Conservation (phyloP, 108 stramenopile genomes). For the Schizochytrium sp. region DNA sequence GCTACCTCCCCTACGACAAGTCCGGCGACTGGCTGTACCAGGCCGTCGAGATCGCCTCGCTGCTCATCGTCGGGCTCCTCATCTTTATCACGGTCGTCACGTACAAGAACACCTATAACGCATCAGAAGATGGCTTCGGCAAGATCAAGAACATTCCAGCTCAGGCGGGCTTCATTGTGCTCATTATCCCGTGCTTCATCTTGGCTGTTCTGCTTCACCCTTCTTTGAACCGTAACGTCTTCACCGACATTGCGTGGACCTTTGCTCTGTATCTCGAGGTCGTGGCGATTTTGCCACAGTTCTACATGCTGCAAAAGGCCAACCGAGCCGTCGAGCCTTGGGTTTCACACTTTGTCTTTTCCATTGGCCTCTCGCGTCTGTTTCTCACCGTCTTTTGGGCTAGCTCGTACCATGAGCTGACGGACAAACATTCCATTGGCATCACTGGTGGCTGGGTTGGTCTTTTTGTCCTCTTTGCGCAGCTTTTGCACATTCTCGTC, state of each 20-base stretch:
- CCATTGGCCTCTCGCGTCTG: conserved; percentile 63
- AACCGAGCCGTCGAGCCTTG: conserved; percentile 63
- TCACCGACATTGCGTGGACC: conserved; percentile 93
- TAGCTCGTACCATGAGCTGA: conserved; percentile 91
- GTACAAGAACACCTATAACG: conserved; percentile 74
- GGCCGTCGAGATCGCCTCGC: conserved; percentile 69
- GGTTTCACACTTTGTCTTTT: conserved; percentile 38
- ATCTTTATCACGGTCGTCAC: conserved; percentile 37
- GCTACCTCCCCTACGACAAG: conserved; percentile 97
- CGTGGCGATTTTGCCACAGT: conserved; percentile 83
- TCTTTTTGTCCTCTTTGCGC: conserved; percentile 84
- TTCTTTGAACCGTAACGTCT: conserved; percentile 79
- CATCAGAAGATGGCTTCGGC: conserved; percentile 78
- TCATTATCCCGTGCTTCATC: conserved; percentile 75
- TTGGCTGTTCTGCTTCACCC: conserved; percentile 79
- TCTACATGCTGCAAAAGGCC: conserved; percentile 97
- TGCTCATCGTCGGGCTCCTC: conserved; percentile 64
- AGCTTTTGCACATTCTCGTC: conserved; percentile 85
- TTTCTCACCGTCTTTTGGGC: conserved; percentile 95
- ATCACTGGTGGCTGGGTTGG: conserved; percentile 59
- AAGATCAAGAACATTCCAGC: conserved; percentile 51
- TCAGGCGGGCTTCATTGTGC: conserved; percentile 65
- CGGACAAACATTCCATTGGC: conserved; percentile 67
- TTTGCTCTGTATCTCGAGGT: conserved; percentile 97
- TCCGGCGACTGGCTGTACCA: conserved; percentile 97